These are phyloP conservation scores for Calonectria montana DNA, from an alignment of 2,329 filamentous ascomycete species.

Conservation along the genomic window DNA sequence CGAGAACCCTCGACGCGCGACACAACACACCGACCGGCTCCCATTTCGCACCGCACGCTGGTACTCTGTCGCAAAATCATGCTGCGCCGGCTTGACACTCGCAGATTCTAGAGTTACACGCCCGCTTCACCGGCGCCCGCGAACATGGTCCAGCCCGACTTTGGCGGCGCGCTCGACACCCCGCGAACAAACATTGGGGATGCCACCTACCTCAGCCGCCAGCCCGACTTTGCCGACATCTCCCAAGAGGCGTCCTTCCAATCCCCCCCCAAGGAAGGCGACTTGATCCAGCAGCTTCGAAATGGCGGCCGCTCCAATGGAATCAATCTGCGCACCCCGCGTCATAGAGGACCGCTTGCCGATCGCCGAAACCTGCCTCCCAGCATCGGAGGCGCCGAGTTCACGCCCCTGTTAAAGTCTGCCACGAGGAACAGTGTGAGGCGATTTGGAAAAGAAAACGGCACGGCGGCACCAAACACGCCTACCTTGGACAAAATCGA, in stretches of 20 bases:
- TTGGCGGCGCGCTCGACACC: slow-evolving; percentile 77
- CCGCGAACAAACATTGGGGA: slow-evolving; percentile 88
- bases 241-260: slow-evolving; percentile 90
- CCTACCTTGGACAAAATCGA: slow-evolving; percentile 76
- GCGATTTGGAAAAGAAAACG: slow-evolving; percentile 72
- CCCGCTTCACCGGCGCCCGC: slow-evolving; percentile 18
- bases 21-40: not conserved
- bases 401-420: slow-evolving; percentile 92
- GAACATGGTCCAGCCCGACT: slow-evolving; percentile 73
- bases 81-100: slow-evolving; percentile 29
- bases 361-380: slow-evolving; percentile 78
- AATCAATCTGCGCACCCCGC: slow-evolving; percentile 78
- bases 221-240: slow-evolving; percentile 79
- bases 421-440: slow-evolving; percentile 78
- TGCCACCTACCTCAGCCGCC: slow-evolving; percentile 79
- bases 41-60: slow-evolving; percentile 2
- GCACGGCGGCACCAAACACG: slow-evolving; percentile 70
- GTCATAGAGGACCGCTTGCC: slow-evolving; percentile 74
- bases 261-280: slow-evolving; percentile 76
- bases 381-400: slow-evolving; percentile 78
- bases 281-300: slow-evolving; percentile 80
- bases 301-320: slow-evolving; percentile 71
- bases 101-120: slow-evolving; percentile 34
- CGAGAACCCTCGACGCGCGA: slow-evolving; percentile 13
- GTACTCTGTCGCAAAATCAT: slow-evolving; percentile 31